Percentiles rank a stretch among this genome's conserved stretches.
phyloP scores from a whole-genome alignment of 106 monocot species.

The Allium sativum region DNA sequence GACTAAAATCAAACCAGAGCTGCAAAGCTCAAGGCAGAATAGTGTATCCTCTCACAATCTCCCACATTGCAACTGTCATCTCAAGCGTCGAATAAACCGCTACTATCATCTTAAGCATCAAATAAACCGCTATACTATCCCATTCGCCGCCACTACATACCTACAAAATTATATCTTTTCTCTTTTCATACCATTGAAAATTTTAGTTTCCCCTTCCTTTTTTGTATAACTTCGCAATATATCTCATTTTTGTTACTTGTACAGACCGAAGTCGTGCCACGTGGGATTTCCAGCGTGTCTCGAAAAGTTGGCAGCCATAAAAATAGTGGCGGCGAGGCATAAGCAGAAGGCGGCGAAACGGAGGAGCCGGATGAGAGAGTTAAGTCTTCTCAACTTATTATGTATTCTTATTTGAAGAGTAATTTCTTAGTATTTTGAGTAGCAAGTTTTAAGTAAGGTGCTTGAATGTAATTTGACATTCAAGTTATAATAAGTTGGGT shows the following conservation, averaged over 20 bases:
- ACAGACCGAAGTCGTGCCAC: conserved; percentile 41
- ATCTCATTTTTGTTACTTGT: conserved; percentile 9
- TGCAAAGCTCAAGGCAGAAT: conserved; percentile 69
- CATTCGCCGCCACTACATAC: conserved; percentile 63
- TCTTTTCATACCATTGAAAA: no score
- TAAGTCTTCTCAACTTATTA: conserved; percentile 8
- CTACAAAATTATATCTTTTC: no score
- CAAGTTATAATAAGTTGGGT: no score
- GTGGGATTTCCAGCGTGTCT: conserved; percentile 18
- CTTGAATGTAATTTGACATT: no score
- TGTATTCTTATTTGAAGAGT: no score
- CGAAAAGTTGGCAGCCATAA: conserved; percentile 40
- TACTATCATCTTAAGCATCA: no score
- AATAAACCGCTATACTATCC: no score
- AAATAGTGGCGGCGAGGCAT: conserved; percentile 44
- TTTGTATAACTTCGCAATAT: no score
- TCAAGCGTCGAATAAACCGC: conserved; percentile 68
- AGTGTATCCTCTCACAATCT: conserved; percentile 55
- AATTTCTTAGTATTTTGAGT: no score
- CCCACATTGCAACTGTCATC: conserved; percentile 45
- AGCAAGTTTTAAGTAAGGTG: no score
- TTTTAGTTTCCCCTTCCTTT: not conserved
- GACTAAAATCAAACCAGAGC: conserved; percentile 98
- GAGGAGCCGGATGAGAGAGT: conserved; percentile 33
- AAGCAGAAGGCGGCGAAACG: conserved; percentile 63